Evolutionary conservation across 164 flowering plant genomes (phyloP), one percentile per base, ranked within the genome.

Genomic region (Annona squamosa): DNA sequence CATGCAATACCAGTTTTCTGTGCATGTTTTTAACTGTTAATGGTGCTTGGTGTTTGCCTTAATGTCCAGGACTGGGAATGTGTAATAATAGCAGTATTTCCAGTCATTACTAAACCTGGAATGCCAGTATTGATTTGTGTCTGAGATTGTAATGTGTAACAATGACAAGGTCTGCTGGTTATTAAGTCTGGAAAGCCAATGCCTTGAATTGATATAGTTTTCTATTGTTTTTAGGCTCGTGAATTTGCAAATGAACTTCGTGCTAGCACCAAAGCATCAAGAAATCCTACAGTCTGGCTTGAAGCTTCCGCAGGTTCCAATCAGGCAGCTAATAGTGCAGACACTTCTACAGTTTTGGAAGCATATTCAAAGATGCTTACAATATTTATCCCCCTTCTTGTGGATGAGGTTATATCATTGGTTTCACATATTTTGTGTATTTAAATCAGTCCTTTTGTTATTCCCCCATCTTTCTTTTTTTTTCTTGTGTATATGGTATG

Each of bases 191-290:
- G 52, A 52, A 26, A 52, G 59, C 18, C 5, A 12, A 46, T 41
- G 68, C 13, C 12, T 42, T 16, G 68, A 66, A 9, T 4, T 43
- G 12, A 41, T 42, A 79, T 63, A 48, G 16, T 68, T 71, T 79
- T 10, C 63, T 45, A 71, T 76, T 68, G 71, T 69, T 57, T 77
- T 48, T 85, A 95, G 99, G 99, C 98, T 76, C 98, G 99, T 52
- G 99, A 95, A 74, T 95, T 91, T 87, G 97, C 99, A 71, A 95
- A 93, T 89, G 99, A 95, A 77, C 97, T 95, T 77, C 98, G 98
- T 85, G 97, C 98, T 74, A 87, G 98, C 79, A 93, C 97, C 43
- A 95, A 95, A 81, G 94, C 94, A 77, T 86, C 98, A 68, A 90
- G 86, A 79, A 93, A 86, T 84, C 91, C 96, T 67, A 83, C 90